Percentiles rank a stretch among this genome's conserved stretches.
Conservation (phyloP, 1,139 yeast species). For the Yamadazyma oceani region DNA sequence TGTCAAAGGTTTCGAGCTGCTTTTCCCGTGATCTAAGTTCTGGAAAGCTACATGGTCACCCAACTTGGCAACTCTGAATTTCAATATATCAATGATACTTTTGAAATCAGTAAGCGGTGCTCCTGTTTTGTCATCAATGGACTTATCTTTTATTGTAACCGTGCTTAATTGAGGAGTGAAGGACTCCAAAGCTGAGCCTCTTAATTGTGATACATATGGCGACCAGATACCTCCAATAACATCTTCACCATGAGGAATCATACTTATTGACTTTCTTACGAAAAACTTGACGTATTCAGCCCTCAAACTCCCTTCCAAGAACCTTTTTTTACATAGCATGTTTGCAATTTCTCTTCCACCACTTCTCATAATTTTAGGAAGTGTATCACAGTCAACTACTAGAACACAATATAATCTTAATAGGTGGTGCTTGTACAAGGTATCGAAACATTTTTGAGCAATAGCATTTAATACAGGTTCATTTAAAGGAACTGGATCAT, state of each 20-base stretch:
- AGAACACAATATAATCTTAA: constrained; percentile 81
- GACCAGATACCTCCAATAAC: constrained; percentile 86
- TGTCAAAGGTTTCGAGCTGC: constrained; percentile 55
- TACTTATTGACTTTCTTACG: constrained; percentile 62
- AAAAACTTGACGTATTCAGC: constrained; percentile 84
- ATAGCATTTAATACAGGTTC: constrained; percentile 65
- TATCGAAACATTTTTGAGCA: constrained; percentile 72
- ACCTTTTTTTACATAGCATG: constrained; percentile 82
- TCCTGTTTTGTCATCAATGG: constrained; percentile 76
- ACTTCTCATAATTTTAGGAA: constrained; percentile 81
- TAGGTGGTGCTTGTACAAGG: constrained; percentile 67
- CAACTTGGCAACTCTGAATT: constrained; percentile 72
- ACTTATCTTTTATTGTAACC: constrained; percentile 71
- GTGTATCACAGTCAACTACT: constrained; percentile 75
- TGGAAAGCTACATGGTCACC: constrained; percentile 84
- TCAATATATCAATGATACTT: constrained; percentile 70
- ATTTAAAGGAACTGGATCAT: constrained; percentile 43
- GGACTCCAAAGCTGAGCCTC: constrained; percentile 48
- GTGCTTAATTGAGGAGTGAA: constrained; percentile 62
- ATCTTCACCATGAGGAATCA: constrained; percentile 78
- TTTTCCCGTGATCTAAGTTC: constrained; percentile 57
- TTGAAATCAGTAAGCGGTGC: constrained; percentile 72
- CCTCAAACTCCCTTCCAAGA: constrained; percentile 71
- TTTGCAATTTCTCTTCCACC: constrained; percentile 93
- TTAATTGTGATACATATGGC: constrained; percentile 58